A percentile compares a stretch with the other conserved stretches of the same genome.
Evolutionary conservation across 164 flowering plant species (phyloP).

Genomic region (Vitis vinifera): DNA sequence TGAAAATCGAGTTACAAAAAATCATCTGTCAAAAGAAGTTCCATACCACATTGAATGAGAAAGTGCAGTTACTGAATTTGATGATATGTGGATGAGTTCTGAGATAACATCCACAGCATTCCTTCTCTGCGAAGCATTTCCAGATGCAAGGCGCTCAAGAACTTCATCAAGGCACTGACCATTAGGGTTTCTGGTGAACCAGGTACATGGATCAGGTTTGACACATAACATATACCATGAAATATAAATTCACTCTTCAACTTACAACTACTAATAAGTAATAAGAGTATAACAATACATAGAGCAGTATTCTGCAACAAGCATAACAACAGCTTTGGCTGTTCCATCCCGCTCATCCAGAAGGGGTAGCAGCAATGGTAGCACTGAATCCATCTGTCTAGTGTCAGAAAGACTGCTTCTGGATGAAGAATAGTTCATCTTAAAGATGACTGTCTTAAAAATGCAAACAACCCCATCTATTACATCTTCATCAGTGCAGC

Average conservation of each 20-base stretch:
- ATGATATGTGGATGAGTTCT: constrained; percentile 44
- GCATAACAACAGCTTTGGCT: constrained; percentile 66
- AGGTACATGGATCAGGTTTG: constrained; percentile 14
- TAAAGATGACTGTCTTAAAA: constrained; percentile 55
- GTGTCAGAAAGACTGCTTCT: constrained; percentile 28
- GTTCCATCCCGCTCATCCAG: constrained; percentile 73
- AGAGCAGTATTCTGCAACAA: constrained; percentile 73
- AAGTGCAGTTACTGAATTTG: constrained; percentile 31
- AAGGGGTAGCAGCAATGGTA: constrained; percentile 58
- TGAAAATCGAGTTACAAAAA: neutral
- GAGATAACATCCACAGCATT: constrained; percentile 75
- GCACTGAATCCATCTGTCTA: constrained; percentile 41
- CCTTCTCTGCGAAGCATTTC: constrained; percentile 37
- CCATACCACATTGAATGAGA: constrained; percentile 48
- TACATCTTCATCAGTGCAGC: constrained; percentile 60
- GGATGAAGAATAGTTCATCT: constrained; percentile 24
- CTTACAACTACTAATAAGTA: neutral
- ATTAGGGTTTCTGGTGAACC: constrained; percentile 47
- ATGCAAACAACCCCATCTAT: constrained; percentile 55
- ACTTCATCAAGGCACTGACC: constrained; percentile 54
- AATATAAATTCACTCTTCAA: neutral
- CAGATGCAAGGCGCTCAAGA: constrained; percentile 42
- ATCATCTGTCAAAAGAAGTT: constrained; percentile 1
- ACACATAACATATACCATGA: constrained; percentile 2
- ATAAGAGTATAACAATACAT: constrained; percentile 35